phyloP scores from a whole-genome alignment of 2,329 filamentous ascomycete genomes.

The Aphanoascus verrucosus region DNA sequence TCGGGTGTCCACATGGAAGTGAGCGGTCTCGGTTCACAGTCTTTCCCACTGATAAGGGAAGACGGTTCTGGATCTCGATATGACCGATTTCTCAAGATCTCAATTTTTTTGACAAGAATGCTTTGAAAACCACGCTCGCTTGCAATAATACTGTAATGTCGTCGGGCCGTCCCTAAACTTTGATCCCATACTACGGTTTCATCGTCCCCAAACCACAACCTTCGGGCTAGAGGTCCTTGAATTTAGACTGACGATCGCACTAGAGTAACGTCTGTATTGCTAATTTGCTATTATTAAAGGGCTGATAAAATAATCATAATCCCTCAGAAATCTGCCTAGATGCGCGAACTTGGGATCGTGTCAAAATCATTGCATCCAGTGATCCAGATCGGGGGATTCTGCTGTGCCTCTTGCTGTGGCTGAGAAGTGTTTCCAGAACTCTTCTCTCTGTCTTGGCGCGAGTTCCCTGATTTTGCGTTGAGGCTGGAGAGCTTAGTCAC shows the following conservation, averaged over 20 bases:
- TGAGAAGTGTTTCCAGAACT: slow-evolving; percentile 2
- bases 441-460: slow-evolving; percentile 6
- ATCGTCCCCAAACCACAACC: slow-evolving; percentile 2
- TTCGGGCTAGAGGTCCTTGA: neutral
- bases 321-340: neutral
- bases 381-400: neutral
- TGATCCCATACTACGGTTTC: slow-evolving; percentile 8
- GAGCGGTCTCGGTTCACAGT: too few species aligned
- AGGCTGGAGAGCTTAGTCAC: neutral
- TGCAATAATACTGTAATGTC: too few species aligned
- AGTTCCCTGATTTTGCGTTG: neutral
- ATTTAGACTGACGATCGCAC: neutral
- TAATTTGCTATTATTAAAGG: too few species aligned
- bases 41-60: too few species aligned
- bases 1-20: neutral
- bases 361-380: neutral
- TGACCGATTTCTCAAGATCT: too few species aligned
- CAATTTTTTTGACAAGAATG: neutral
- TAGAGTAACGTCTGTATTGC: too few species aligned
- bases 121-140: neutral
- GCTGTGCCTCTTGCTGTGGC: slow-evolving; percentile 1
- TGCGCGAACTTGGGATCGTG: neutral
- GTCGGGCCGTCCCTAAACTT: slow-evolving; percentile 9
- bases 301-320: neutral
- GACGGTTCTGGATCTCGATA: too few species aligned